These are phyloP conservation scores for sorghum (Sorghum bicolor) DNA, from an alignment of 176 grass and related monocot genomes.

Conservation along the genomic window DNA sequence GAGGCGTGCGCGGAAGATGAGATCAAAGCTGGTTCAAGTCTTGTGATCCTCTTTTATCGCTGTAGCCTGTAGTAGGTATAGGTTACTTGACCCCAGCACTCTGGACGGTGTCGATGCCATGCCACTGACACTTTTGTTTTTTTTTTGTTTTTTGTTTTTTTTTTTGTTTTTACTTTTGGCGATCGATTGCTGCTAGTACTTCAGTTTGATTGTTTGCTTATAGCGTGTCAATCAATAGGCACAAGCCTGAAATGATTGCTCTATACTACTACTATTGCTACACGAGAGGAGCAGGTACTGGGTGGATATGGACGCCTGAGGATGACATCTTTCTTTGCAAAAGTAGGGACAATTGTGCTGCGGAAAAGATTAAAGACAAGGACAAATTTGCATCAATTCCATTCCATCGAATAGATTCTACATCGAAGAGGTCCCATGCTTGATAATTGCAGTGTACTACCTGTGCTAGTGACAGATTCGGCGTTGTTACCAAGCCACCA, in stretches of 20 bases:
- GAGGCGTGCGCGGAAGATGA: background rate
- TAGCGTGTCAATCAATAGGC: background rate
- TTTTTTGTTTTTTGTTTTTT: no score
- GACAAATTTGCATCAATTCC: background rate
- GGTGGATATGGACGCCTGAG: background rate
- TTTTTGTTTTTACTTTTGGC: background rate
- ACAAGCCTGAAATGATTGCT: background rate
- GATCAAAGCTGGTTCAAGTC: background rate
- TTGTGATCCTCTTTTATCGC: background rate
- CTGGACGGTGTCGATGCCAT: background rate
- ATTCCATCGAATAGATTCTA: background rate
- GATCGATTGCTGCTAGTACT: background rate
- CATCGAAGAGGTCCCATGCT: background rate
- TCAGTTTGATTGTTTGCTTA: background rate
- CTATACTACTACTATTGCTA: background rate
- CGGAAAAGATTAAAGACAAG: background rate
- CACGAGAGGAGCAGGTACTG: background rate
- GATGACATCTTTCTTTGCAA: background rate
- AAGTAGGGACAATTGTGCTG: background rate
- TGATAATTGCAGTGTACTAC: background rate
- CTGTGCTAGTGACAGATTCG: background rate
- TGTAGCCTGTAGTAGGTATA: background rate
- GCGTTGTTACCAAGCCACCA: background rate
- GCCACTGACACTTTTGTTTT: background rate
- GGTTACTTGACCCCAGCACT: background rate